A percentile compares a stretch with the other conserved stretches of the same genome.
Evolutionary conservation across 768 basidiomycete species (phyloP).

Genomic region (Calvatia gigantea): DNA sequence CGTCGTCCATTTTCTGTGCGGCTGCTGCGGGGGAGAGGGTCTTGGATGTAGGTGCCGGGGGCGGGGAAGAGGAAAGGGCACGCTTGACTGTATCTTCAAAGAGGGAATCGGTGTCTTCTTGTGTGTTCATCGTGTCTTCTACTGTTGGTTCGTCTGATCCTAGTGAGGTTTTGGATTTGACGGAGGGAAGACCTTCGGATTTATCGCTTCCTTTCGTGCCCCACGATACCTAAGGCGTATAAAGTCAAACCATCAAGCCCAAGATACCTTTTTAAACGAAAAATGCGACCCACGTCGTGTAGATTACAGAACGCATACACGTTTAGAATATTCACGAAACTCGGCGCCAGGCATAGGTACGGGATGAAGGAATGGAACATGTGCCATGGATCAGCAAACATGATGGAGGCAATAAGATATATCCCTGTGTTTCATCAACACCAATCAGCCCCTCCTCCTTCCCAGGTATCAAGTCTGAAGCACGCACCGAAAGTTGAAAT

Average conservation of each 20-base stretch:
- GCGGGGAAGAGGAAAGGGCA: conserved; percentile 70
- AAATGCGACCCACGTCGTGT: conserved; percentile 57
- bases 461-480: conserved; percentile 76
- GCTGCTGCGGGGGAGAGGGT: conserved; percentile 41
- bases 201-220: conserved; percentile 96
- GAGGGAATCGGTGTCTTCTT: conserved; percentile 84
- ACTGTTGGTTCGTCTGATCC: conserved; percentile 75
- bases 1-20: conserved; percentile 77
- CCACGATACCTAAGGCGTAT: conserved; percentile 49
- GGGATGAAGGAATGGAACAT: conserved; percentile 93
- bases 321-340: conserved; percentile 92
- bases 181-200: conserved; percentile 85
- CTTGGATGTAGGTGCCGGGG: conserved; percentile 10
- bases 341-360: conserved; percentile 85
- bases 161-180: conserved; percentile 69
- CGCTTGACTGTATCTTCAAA: conserved; percentile 92
- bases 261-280: too few species aligned
- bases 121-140: conserved; percentile 77
- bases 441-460: conserved; percentile 42
- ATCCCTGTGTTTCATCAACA: neutral
- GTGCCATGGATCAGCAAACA: conserved; percentile 87
- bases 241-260: neutral
- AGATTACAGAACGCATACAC: conserved; percentile 97
- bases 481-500: conserved; percentile 88
- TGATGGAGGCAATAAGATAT: neutral